Percentiles rank a stretch among this genome's conserved stretches.
phyloP scores from a whole-genome alignment of 2,329 filamentous ascomycete species.

The Proliferodiscus dingleyae region DNA sequence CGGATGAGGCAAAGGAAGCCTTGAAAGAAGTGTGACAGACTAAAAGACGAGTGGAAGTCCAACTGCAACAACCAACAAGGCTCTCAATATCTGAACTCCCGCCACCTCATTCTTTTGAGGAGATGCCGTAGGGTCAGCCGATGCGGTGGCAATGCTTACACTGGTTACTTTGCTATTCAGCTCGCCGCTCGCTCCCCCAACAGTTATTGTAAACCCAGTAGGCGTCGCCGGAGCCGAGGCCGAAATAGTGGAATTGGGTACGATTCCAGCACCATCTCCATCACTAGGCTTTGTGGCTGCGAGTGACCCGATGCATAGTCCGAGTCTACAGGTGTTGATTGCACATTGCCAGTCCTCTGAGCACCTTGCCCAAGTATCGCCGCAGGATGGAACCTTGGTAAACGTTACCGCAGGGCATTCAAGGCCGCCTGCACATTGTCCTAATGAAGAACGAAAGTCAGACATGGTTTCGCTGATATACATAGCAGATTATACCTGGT shows the following conservation, averaged over 20 bases:
- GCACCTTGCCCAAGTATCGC: slow-evolving; percentile 13
- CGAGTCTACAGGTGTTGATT: slow-evolving; percentile 13
- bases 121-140: neutral
- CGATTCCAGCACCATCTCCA: too few relatives aligned
- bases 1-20: too few relatives aligned
- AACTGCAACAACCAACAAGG: neutral
- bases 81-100: too few relatives aligned
- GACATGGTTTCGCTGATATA: too few relatives aligned
- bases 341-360: slow-evolving; percentile 13
- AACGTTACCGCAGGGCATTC: slow-evolving; percentile 12
- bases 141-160: too few relatives aligned
- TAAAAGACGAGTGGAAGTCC: neutral
- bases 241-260: too few relatives aligned
- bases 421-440: slow-evolving; percentile 12
- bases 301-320: slow-evolving; percentile 12
- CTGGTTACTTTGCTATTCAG: too few relatives aligned
- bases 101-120: neutral
- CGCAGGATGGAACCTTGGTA: slow-evolving; percentile 9
- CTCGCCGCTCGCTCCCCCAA: too few relatives aligned
- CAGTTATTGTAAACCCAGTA: too few relatives aligned
- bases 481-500: too few relatives aligned
- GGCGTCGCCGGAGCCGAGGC: too few relatives aligned
- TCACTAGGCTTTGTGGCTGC: neutral
- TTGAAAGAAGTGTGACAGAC: too few relatives aligned
- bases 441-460: neutral